Percentiles rank a stretch among this genome's conserved stretches.
Evolutionary conservation across 2,329 filamentous ascomycete species (phyloP).

Genomic region (Colletotrichum ledebouriae): DNA sequence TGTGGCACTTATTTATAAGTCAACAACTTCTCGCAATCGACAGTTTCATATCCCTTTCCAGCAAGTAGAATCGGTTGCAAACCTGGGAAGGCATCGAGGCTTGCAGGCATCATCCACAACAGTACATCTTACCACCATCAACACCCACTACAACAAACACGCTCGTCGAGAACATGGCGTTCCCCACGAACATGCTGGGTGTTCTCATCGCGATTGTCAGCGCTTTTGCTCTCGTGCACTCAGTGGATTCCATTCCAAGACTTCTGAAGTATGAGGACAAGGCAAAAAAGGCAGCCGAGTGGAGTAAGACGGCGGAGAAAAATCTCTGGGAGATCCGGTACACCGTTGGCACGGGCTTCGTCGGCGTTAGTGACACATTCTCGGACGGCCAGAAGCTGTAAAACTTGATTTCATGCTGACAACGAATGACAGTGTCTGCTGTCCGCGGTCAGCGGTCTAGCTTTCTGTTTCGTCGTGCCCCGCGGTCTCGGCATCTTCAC

Average conservation of each 20-base stretch:
- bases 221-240: slow-evolving; percentile 45
- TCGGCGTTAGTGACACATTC: slow-evolving; percentile 42
- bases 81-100: neutral
- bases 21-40: neutral
- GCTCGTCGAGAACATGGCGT: slow-evolving; percentile 35
- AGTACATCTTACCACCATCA: neutral
- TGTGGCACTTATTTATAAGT: neutral
- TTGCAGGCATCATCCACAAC: neutral
- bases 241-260: slow-evolving; percentile 47
- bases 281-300: slow-evolving; percentile 49
- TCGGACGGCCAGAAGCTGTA: neutral
- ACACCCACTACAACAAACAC: neutral
- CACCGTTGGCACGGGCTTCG: slow-evolving; percentile 48
- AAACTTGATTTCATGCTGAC: neutral
- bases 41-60: neutral
- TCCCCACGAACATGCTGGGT: slow-evolving; percentile 38
- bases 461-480: slow-evolving; percentile 39
- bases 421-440: slow-evolving; percentile 40
- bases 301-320: slow-evolving; percentile 48
- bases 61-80: neutral
- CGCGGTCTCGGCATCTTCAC: slow-evolving; percentile 32
- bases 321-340: slow-evolving; percentile 48
- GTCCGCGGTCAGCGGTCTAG: slow-evolving; percentile 43
- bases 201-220: slow-evolving; percentile 44
- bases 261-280: slow-evolving; percentile 48